These are phyloP conservation scores for Acanthamoeba divionensis DNA, from an alignment of 208 protist genomes.

Conservation along the genomic window DNA sequence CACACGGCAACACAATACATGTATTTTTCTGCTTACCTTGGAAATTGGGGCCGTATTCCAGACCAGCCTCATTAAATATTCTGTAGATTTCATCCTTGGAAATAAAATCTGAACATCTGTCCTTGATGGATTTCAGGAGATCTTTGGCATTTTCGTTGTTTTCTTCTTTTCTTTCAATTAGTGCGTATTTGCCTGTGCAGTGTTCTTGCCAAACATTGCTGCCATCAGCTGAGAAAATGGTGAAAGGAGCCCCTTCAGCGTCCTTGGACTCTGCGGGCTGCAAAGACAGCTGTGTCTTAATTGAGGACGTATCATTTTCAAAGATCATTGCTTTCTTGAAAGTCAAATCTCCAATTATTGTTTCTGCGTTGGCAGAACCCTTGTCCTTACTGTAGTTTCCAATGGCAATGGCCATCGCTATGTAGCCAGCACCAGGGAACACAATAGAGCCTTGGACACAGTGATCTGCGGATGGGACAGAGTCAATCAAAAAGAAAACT, in stretches of 20 bases:
- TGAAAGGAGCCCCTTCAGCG: neutral
- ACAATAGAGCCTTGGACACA: neutral
- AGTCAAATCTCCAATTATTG: neutral
- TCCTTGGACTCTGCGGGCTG: neutral
- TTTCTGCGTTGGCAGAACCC: neutral
- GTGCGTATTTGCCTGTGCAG: neutral
- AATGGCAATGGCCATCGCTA: constrained; percentile 7
- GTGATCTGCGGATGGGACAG: no score
- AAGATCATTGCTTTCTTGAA: no score
- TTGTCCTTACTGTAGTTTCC: neutral
- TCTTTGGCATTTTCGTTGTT: neutral
- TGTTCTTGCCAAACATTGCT: constrained; percentile 1
- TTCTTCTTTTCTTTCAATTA: neutral
- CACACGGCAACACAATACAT: no score
- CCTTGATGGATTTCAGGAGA: neutral
- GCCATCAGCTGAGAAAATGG: constrained; percentile 9
- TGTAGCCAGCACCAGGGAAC: constrained; percentile 20
- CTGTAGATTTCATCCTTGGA: constrained; percentile 21
- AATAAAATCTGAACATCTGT: neutral
- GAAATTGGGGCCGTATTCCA: neutral
- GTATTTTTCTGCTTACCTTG: neutral
- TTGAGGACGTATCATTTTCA: no score
- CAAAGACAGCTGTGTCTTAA: neutral
- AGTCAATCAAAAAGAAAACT: no score
- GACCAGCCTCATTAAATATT: neutral